phyloP scores from a whole-genome alignment of 1,284 basidiomycete species.

The Sparassis latifolia region DNA sequence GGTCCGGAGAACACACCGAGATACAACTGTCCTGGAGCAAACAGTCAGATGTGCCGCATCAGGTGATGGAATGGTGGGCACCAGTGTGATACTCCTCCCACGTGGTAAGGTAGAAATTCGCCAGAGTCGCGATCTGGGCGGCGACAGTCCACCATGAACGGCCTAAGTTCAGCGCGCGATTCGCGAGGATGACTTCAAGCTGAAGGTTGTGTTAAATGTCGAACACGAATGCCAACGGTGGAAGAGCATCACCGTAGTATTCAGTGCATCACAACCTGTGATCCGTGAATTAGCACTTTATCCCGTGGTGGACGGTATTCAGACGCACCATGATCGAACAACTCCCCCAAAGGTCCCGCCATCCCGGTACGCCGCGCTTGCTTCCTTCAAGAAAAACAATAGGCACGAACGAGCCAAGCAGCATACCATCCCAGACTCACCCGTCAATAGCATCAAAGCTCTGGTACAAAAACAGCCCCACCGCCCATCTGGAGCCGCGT shows the following conservation, averaged over 20 bases:
- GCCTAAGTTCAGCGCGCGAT: constrained; percentile 86
- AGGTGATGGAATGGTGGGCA: constrained; percentile 16
- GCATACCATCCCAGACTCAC: constrained; percentile 30
- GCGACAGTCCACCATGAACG: constrained; percentile 95
- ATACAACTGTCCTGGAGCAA: constrained; percentile 64
- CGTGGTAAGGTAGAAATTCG: constrained; percentile 93
- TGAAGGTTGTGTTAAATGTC: constrained; percentile 23
- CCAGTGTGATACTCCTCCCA: constrained; percentile 99
- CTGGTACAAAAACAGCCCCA: constrained; percentile 91
- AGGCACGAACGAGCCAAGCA: too few relatives aligned
- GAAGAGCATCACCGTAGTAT: constrained; percentile 70
- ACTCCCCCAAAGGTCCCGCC: constrained; percentile 92
- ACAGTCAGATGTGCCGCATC: too few relatives aligned
- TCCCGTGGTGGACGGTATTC: constrained; percentile 12
- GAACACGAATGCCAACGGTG: neutral
- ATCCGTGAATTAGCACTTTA: neutral
- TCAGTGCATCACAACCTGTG: constrained; percentile 83
- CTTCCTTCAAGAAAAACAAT: constrained; percentile 47
- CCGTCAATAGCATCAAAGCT: constrained; percentile 86
- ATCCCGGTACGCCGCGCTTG: constrained; percentile 94
- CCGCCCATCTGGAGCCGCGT: constrained; percentile 55
- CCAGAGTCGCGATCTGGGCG: constrained; percentile 79
- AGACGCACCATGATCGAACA: constrained; percentile 89
- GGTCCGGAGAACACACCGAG: constrained; percentile 95
- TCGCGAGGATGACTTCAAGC: constrained; percentile 79